Evolutionary conservation across 371 early-diverging fungal species (phyloP).

Genomic region (Mortierella sp.): DNA sequence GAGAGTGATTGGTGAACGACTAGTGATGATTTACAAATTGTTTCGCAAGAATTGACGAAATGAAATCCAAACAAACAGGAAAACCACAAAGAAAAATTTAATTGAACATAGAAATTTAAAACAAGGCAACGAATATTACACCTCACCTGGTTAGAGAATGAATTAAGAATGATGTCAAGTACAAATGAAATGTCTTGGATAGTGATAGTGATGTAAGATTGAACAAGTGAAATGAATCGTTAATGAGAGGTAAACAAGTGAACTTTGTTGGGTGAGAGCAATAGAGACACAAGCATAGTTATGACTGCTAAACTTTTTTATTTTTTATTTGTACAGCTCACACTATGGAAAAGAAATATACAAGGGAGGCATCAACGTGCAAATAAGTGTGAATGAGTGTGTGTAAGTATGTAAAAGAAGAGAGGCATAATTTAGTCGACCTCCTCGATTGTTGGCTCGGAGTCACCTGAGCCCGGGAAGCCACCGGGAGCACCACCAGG

Average conservation of each 20-base stretch:
- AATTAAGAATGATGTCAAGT: no score
- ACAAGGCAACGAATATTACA: no score
- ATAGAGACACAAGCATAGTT: no score
- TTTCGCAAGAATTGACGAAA: not conserved
- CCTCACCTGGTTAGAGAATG: no score
- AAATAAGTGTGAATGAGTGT: not conserved
- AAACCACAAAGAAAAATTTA: not conserved
- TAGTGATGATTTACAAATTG: not conserved
- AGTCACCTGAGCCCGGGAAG: slow-evolving; percentile 60
- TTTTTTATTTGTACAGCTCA: slow-evolving; percentile 9
- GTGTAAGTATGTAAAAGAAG: not conserved
- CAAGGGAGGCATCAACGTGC: slow-evolving; percentile 14
- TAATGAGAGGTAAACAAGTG: not conserved
- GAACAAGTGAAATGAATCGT: no score
- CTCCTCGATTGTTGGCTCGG: slow-evolving; percentile 88
- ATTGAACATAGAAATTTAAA: no score
- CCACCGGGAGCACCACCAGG: slow-evolving; percentile 76
- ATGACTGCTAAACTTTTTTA: slow-evolving; percentile 2
- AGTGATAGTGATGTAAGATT: no score
- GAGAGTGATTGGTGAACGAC: no score
- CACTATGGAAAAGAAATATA: slow-evolving; percentile 18
- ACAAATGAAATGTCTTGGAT: no score
- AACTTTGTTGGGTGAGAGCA: no score
- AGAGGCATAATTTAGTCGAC: slow-evolving; percentile 67
- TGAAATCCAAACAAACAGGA: not conserved